Conservation (phyloP, 2,329 filamentous ascomycete species). For the Cordyceps pruinosa region DNA sequence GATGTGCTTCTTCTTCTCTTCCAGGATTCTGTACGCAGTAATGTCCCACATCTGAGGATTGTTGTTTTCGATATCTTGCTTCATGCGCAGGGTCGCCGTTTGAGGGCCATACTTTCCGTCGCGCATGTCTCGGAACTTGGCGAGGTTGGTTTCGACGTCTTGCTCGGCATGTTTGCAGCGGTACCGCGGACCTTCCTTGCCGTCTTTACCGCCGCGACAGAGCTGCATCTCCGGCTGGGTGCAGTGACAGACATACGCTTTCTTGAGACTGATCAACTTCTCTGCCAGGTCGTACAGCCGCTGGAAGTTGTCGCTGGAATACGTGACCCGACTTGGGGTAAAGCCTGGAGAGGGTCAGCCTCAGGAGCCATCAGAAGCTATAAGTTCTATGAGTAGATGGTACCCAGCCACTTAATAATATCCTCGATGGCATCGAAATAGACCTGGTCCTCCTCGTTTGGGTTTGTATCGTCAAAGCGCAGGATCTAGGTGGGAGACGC, state of each 20-base stretch:
- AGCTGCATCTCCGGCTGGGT: constrained; percentile 64
- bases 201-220: constrained; percentile 69
- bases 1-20: constrained; percentile 45
- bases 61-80: constrained; percentile 73
- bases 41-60: constrained; percentile 98
- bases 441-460: not conserved
- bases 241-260: constrained; percentile 83
- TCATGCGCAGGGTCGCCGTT: constrained; percentile 73
- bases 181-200: constrained; percentile 52
- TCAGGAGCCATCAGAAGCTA: not conserved
- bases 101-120: constrained; percentile 81
- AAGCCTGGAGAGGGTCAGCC: not conserved
- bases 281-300: constrained; percentile 82
- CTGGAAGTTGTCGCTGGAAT: constrained; percentile 87
- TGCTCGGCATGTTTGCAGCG: constrained; percentile 75
- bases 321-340: constrained; percentile 51
- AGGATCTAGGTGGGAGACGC: not conserved
- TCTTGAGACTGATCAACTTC: constrained; percentile 65
- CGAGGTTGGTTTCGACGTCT: constrained; percentile 65
- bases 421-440: not conserved
- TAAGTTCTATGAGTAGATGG: too few relatives aligned
- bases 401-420: not conserved
- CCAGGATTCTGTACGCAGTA: constrained; percentile 70
- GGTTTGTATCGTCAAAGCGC: not conserved
- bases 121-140: constrained; percentile 82